A percentile compares a stretch with the other conserved stretches of the same genome.
Evolutionary conservation across 345 rosid species (phyloP).

Genomic region (Sisymbrium irio): DNA sequence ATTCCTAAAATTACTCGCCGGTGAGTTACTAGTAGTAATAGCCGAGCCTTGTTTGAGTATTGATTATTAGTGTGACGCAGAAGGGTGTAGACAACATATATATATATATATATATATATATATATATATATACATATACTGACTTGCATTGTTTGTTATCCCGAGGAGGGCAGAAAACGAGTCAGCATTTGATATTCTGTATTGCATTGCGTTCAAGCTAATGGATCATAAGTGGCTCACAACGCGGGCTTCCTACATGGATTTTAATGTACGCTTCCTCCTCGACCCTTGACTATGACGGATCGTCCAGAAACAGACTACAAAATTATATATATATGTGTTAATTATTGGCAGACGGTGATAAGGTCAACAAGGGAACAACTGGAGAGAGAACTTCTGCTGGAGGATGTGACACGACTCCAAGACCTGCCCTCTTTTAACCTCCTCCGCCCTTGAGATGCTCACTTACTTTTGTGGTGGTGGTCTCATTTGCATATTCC

Average conservation of each 20-base stretch:
- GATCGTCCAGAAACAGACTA: background rate
- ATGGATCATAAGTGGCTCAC: slow-evolving; percentile 88
- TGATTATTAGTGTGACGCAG: too few species aligned
- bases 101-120: too few species aligned
- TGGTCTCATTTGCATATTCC: background rate
- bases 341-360: slow-evolving; percentile 38
- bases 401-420: slow-evolving; percentile 33
- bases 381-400: slow-evolving; percentile 45
- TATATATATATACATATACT: too few species aligned
- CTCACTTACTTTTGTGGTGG: background rate
- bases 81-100: too few species aligned
- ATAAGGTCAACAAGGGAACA: slow-evolving; percentile 45
- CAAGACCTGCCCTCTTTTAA: slow-evolving; percentile 41
- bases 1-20: slow-evolving; percentile 71
- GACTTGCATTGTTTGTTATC: too few species aligned
- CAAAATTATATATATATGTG: background rate
- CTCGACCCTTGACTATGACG: background rate
- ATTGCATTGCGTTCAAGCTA: slow-evolving; percentile 22
- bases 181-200: too few species aligned
- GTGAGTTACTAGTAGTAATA: slow-evolving; percentile 27
- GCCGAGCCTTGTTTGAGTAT: too few species aligned
- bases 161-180: too few species aligned
- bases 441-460: slow-evolving; percentile 16
- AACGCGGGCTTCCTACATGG: slow-evolving; percentile 27
- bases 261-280: background rate